Percentiles rank a stretch among this genome's conserved stretches.
Evolutionary conservation across 768 basidiomycete species (phyloP).

Genomic region (Agrocybe pediades): DNA sequence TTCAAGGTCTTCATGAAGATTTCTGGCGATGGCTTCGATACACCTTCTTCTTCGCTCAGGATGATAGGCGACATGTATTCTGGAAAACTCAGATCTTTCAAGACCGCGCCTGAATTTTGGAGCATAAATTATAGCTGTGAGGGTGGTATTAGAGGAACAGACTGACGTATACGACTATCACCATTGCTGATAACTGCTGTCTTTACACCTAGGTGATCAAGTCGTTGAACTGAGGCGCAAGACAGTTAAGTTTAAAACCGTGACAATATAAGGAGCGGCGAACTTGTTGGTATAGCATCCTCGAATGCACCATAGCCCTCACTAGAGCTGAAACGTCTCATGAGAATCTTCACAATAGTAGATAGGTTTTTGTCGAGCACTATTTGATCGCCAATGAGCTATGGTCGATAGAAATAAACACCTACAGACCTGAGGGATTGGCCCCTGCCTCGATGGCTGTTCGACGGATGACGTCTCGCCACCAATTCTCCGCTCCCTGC

Average conservation of each 20-base stretch:
- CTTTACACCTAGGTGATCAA: constrained; percentile 44
- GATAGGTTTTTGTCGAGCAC: constrained; percentile 55
- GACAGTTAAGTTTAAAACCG: neutral
- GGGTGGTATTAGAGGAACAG: neutral
- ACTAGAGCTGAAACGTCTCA: constrained; percentile 67
- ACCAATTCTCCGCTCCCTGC: constrained; percentile 62
- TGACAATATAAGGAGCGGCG: neutral
- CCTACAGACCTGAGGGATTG: constrained; percentile 47
- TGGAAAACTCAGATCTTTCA: constrained; percentile 63
- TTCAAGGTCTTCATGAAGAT: constrained; percentile 56
- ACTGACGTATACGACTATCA: constrained; percentile 67
- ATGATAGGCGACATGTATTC: constrained; percentile 52
- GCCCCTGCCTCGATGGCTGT: constrained; percentile 81
- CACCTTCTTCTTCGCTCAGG: constrained; percentile 68
- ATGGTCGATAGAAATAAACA: neutral
- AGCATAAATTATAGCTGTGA: neutral
- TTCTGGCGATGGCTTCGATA: constrained; percentile 66
- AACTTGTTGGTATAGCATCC: constrained; percentile 34
- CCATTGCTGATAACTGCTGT: constrained; percentile 73
- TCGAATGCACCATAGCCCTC: constrained; percentile 59
- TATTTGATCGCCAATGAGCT: constrained; percentile 21
- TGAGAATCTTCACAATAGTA: constrained; percentile 60
- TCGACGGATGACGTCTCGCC: constrained; percentile 73
- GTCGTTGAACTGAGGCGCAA: constrained; percentile 37
- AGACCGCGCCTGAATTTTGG: constrained; percentile 39